Percentiles rank a stretch among this genome's conserved stretches.
Evolutionary conservation across 208 protist genomes (phyloP).

Genomic region (Naegleria lovaniensis): DNA sequence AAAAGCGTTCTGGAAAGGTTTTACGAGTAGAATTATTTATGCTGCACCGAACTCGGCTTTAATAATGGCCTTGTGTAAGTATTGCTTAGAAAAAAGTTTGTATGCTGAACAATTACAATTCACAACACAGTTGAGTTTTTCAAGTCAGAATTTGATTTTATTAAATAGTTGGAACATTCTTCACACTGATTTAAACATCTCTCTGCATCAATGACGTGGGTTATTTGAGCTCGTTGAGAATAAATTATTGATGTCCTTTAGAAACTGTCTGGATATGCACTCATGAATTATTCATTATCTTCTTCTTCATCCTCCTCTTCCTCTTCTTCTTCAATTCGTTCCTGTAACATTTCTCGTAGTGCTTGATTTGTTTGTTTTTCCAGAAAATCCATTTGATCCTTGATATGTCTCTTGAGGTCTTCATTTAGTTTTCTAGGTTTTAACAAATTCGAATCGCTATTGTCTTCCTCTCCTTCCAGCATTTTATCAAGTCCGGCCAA

Average conservation of each 20-base stretch:
- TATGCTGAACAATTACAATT: not conserved
- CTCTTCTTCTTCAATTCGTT: not conserved
- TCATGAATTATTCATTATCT: not conserved
- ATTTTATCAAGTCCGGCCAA: not conserved
- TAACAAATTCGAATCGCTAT: not conserved
- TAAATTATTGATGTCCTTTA: no score
- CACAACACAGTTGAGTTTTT: not conserved
- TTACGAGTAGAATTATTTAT: not conserved
- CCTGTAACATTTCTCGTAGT: not conserved
- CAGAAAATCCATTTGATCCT: not conserved
- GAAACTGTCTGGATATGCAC: not conserved
- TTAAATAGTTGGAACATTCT: not conserved
- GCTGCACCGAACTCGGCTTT: conserved; percentile 7
- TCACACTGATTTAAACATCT: no score
- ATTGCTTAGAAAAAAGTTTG: not conserved
- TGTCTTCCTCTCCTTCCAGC: not conserved
- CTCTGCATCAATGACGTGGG: no score
- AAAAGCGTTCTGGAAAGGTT: not conserved
- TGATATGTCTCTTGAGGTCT: not conserved
- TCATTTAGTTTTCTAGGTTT: not conserved
- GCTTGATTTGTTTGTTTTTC: not conserved
- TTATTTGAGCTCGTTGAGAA: no score
- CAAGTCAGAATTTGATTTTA: not conserved
- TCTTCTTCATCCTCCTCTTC: not conserved
- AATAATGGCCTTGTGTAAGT: conserved; percentile 18